phyloP scores from a whole-genome alignment of 2,329 filamentous ascomycete genomes.

The Orbilia ellipsospora region DNA sequence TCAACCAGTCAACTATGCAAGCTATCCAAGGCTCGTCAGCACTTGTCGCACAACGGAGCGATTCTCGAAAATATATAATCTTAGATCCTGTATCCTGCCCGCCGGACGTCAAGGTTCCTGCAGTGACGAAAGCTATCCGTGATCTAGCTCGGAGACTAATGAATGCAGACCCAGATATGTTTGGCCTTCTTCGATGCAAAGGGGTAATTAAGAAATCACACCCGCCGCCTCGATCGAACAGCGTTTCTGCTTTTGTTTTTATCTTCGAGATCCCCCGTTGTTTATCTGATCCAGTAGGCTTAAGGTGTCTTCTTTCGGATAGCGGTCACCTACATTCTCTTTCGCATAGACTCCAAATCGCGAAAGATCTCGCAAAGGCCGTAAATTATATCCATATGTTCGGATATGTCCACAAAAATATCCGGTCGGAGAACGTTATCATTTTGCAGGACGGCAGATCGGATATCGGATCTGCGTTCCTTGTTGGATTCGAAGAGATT shows the following conservation, averaged over 20 bases:
- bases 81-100: slow-evolving; percentile 25
- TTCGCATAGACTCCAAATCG: slow-evolving; percentile 61
- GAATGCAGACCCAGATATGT: slow-evolving; percentile 56
- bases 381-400: slow-evolving; percentile 63
- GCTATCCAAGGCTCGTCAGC: slow-evolving; percentile 34
- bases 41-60: slow-evolving; percentile 22
- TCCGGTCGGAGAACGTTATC: slow-evolving; percentile 64
- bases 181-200: slow-evolving; percentile 57
- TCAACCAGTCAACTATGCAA: slow-evolving; percentile 19
- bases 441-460: slow-evolving; percentile 57
- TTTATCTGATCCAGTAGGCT: slow-evolving; percentile 37
- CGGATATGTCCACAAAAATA: slow-evolving; percentile 65
- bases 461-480: slow-evolving; percentile 60
- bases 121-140: slow-evolving; percentile 48
- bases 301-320: slow-evolving; percentile 17
- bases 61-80: slow-evolving; percentile 11
- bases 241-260: slow-evolving; percentile 11
- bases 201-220: slow-evolving; percentile 53
- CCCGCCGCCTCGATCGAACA: slow-evolving; percentile 8
- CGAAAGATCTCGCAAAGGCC: slow-evolving; percentile 61
- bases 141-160: slow-evolving; percentile 56
- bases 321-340: slow-evolving; percentile 45
- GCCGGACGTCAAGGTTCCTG: slow-evolving; percentile 37
- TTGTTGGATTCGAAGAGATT: slow-evolving; percentile 66
- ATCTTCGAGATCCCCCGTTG: slow-evolving; percentile 44